Conservation (phyloP, 768 basidiomycete genomes). For the Leccinum aurantiacum region DNA sequence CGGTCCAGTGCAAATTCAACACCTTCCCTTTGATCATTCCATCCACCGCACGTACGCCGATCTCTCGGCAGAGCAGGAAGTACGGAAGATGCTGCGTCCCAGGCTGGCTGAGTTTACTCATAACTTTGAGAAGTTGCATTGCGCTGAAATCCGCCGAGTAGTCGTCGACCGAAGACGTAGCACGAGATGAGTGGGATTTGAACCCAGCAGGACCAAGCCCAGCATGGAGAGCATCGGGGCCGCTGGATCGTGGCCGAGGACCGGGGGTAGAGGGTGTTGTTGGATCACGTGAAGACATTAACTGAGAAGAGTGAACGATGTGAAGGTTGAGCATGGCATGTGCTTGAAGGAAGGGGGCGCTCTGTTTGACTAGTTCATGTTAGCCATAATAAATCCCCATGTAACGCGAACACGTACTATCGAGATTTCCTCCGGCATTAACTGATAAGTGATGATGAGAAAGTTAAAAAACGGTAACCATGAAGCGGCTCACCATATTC, state of each 20-base stretch:
- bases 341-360: constrained; percentile 83
- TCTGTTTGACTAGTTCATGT: constrained; percentile 59
- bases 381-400: constrained; percentile 5
- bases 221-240: constrained; percentile 55
- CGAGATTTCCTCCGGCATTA: constrained; percentile 68
- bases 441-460: constrained; percentile 42
- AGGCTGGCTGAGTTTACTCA: constrained; percentile 70
- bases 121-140: constrained; percentile 77
- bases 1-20: constrained; percentile 75
- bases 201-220: constrained; percentile 61
- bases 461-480: background rate
- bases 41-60: constrained; percentile 82
- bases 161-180: constrained; percentile 37
- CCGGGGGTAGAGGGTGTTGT: constrained; percentile 34
- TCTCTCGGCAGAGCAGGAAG: constrained; percentile 77
- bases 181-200: constrained; percentile 46
- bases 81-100: constrained; percentile 69
- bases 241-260: constrained; percentile 35
- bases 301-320: constrained; percentile 80
- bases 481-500: constrained; percentile 54
- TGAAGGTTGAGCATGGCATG: constrained; percentile 82
- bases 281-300: constrained; percentile 38
- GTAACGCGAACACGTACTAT: constrained; percentile 47
- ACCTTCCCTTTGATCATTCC: constrained; percentile 81
- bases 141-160: constrained; percentile 71